These are phyloP conservation scores for Malassezia vespertilionis DNA, from an alignment of 1,284 basidiomycete genomes.

Conservation along the genomic window DNA sequence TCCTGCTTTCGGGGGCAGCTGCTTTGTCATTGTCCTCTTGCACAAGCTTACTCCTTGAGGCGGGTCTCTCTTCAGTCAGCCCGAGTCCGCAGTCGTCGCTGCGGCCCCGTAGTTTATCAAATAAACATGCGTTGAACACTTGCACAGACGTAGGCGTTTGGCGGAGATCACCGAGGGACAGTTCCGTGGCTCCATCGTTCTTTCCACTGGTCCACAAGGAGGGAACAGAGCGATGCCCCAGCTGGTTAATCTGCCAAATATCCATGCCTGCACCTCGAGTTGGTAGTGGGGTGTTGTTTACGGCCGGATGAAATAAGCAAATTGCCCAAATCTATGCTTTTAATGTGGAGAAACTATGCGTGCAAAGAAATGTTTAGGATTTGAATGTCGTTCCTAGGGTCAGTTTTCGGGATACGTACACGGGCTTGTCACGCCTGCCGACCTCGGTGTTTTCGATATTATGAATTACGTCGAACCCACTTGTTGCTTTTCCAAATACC, in stretches of 20 bases:
- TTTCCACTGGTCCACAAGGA: conserved; percentile 2
- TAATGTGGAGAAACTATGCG: background rate
- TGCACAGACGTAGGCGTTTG: conserved; percentile 10
- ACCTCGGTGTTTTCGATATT: conserved; percentile 69
- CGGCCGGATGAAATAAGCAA: background rate
- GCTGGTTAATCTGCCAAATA: conserved; percentile 3
- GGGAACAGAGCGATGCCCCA: conserved; percentile 14
- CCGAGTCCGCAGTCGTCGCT: conserved; percentile 12
- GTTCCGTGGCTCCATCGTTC: background rate
- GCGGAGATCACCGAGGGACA: conserved; percentile 7
- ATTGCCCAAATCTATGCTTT: background rate
- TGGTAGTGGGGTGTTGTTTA: background rate
- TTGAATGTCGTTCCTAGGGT: conserved; percentile 25
- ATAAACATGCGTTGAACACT: conserved; percentile 15
- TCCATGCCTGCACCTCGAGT: conserved; percentile 6
- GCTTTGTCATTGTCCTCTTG: background rate
- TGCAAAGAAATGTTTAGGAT: conserved; percentile 18
- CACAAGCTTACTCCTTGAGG: no score
- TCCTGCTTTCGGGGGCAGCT: no score
- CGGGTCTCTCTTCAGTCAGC: no score
- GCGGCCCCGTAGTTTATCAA: conserved; percentile 6
- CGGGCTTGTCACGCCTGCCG: conserved; percentile 49
- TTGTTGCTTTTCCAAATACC: conserved; percentile 53
- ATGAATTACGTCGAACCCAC: conserved; percentile 54
- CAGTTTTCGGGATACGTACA: no score